Percentiles rank a stretch among this genome's conserved stretches.
Evolutionary conservation across 768 basidiomycete species (phyloP).

Genomic region (Mrakia frigida): DNA sequence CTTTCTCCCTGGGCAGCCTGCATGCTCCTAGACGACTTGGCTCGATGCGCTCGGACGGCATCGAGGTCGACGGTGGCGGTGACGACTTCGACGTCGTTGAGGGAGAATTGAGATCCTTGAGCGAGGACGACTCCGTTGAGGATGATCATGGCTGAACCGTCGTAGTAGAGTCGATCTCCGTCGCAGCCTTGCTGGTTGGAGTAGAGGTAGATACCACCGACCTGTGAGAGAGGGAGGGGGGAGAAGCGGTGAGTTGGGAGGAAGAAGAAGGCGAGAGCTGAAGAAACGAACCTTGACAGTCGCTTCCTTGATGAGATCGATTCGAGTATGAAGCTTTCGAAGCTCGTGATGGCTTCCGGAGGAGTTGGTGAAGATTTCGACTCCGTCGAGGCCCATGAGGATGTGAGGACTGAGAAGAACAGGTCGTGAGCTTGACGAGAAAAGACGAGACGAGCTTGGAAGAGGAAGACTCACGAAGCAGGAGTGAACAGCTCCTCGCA

Average conservation of each 20-base stretch:
- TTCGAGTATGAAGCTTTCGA: slow-evolving; percentile 83
- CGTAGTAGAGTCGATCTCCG: slow-evolving; percentile 95
- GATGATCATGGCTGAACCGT: slow-evolving; percentile 93
- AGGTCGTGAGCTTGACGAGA: background rate
- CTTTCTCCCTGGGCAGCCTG: slow-evolving; percentile 72
- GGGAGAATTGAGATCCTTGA: slow-evolving; percentile 93
- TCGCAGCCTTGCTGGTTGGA: slow-evolving; percentile 99
- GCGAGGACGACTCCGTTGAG: slow-evolving; percentile 88
- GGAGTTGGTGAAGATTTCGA: slow-evolving; percentile 98
- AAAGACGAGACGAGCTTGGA: background rate
- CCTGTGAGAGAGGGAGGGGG: slow-evolving; percentile 49
- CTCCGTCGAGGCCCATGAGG: slow-evolving; percentile 94
- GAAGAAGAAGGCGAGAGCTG: too few relatives aligned
- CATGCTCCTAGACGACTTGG: slow-evolving; percentile 75
- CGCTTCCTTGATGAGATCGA: slow-evolving; percentile 94
- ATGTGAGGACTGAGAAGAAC: slow-evolving; percentile 73
- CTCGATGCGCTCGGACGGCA: slow-evolving; percentile 84
- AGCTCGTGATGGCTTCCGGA: slow-evolving; percentile 98
- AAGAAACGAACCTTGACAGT: slow-evolving; percentile 68
- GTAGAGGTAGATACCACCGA: slow-evolving; percentile 94
- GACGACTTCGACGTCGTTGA: slow-evolving; percentile 93
- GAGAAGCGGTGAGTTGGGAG: background rate
- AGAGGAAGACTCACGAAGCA: slow-evolving; percentile 58
- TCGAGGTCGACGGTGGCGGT: slow-evolving; percentile 96
- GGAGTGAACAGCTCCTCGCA: slow-evolving; percentile 99